Evolutionary conservation across 208 protist genomes (phyloP).

Genomic region (Leishmania tarentolae): DNA sequence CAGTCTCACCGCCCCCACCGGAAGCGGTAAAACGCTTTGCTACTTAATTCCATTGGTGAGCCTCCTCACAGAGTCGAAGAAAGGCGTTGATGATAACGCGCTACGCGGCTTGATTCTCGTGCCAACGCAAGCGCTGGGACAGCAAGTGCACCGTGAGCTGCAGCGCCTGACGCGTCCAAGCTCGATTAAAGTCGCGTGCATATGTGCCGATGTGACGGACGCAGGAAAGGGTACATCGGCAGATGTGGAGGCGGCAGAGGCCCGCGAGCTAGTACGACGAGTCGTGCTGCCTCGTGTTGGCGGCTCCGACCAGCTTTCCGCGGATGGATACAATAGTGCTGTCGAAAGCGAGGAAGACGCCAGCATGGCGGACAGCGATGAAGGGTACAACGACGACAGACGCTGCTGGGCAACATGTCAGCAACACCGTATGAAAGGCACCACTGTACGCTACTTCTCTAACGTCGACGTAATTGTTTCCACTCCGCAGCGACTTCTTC

Average conservation of each 20-base stretch:
- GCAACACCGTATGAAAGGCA: neutral
- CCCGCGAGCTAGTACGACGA: slow-evolving; percentile 51
- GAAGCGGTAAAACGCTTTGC: slow-evolving; percentile 91
- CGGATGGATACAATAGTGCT: neutral
- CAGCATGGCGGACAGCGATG: neutral
- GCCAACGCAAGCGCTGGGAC: slow-evolving; percentile 75
- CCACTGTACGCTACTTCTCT: slow-evolving; percentile 57
- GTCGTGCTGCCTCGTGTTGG: slow-evolving; percentile 27
- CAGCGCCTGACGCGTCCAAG: slow-evolving; percentile 62
- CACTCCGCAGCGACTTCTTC: slow-evolving; percentile 82
- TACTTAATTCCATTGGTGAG: slow-evolving; percentile 83
- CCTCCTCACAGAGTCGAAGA: slow-evolving; percentile 63
- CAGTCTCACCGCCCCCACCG: slow-evolving; percentile 89
- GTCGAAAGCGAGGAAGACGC: slow-evolving; percentile 1
- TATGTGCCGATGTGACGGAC: slow-evolving; percentile 47
- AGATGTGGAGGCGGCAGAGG: slow-evolving; percentile 37
- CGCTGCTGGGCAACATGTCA: neutral
- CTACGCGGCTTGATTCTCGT: slow-evolving; percentile 85
- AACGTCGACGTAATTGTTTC: slow-evolving; percentile 79
- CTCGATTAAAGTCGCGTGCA: slow-evolving; percentile 61
- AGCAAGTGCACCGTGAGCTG: slow-evolving; percentile 80
- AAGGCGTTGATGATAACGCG: slow-evolving; percentile 52
- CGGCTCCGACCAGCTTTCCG: neutral
- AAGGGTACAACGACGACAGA: slow-evolving; percentile 1
- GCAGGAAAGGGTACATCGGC: neutral